Base-by-base conservation (phyloP, 179 eudicot genomes). In the Camellia oleifera region DNA sequence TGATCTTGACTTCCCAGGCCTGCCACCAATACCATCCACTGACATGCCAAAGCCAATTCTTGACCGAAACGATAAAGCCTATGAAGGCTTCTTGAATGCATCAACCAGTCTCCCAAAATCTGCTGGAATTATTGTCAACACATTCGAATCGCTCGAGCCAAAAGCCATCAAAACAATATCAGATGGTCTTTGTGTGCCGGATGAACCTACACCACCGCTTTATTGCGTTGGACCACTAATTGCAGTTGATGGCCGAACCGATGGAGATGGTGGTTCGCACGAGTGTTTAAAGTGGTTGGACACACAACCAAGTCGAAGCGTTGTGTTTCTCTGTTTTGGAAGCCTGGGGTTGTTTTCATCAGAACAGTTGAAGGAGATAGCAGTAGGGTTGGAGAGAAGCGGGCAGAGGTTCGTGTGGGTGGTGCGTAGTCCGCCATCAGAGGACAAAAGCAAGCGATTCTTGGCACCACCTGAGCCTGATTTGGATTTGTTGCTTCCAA, bases 401-500 rank as follows among this genome's bases (percentile, higher is more conserved):
- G 87, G 84, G 54, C 87, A 78, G 3, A 81, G 91, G 77, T 90
- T 92, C 67, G n/a, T 91, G 52, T 90, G 97, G 97, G 94, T 91
- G 46, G 88, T 90, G 48, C 79, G 88, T 13, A 78, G 78, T 69
- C 94, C 93, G 4, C 88, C 91, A 1, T 40, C 78, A 17, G 70
- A 69, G 8, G 84, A 79, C 17, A 4, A 75, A 50, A 57, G 52
- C 69, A 81, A 75, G 40, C 76, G 61, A 20, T 82, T 82, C 66
- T 14, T 72, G 0, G 79, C 82, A 9, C 84, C 87, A 13, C 82
- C 83, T 0, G 90, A 84, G 32, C 90, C 88, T 2, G 88, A 88
- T 57, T 61, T 90, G 81, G 85, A 79, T 42, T 2, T 67, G 4
- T 23, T 90, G 23, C 78, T 91, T 4, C 94, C 94, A 0, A 77